Percentiles rank a stretch among this genome's conserved stretches.
Conservation (phyloP, 2,329 filamentous ascomycete species). For the Fusarium anguioides region DNA sequence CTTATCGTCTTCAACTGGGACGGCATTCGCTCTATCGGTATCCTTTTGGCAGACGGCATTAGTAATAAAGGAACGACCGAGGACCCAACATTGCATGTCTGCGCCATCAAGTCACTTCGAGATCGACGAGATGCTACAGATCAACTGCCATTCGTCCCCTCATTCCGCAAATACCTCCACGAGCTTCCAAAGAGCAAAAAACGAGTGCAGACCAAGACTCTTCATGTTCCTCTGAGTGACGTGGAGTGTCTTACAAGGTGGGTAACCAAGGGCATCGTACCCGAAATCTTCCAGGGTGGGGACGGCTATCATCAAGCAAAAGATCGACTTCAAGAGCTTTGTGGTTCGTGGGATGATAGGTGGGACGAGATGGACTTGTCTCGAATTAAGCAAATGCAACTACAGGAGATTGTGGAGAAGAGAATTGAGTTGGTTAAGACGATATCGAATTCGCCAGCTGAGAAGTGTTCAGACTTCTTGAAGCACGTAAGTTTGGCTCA, state of each 20-base stretch:
- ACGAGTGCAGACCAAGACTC: conserved; percentile 74
- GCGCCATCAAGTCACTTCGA: conserved; percentile 78
- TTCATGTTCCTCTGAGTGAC: conserved; percentile 78
- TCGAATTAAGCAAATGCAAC: conserved; percentile 82
- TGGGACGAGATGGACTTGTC: conserved; percentile 89
- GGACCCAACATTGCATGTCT: conserved; percentile 77
- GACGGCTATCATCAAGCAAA: conserved; percentile 67
- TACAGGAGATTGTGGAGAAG: conserved; percentile 83
- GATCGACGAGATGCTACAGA: conserved; percentile 83
- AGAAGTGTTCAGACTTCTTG: conserved; percentile 80
- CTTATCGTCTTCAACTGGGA: conserved; percentile 88
- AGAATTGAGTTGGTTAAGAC: conserved; percentile 71
- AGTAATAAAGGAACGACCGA: conserved; percentile 67
- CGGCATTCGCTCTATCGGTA: conserved; percentile 82
- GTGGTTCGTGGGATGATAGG: conserved; percentile 77
- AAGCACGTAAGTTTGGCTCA: conserved; percentile 77
- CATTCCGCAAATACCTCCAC: conserved; percentile 75
- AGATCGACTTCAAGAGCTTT: conserved; percentile 75
- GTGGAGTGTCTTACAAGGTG: conserved; percentile 87
- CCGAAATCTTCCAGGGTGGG: conserved; percentile 67
- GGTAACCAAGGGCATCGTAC: conserved; percentile 67
- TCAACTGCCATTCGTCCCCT: conserved; percentile 82
- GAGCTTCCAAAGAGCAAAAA: conserved; percentile 73
- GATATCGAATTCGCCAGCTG: conserved; percentile 73
- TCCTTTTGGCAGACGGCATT: conserved; percentile 81